These are phyloP conservation scores for Ustilago shanxiensis DNA, from an alignment of 1,284 basidiomycete species.

Conservation along the genomic window DNA sequence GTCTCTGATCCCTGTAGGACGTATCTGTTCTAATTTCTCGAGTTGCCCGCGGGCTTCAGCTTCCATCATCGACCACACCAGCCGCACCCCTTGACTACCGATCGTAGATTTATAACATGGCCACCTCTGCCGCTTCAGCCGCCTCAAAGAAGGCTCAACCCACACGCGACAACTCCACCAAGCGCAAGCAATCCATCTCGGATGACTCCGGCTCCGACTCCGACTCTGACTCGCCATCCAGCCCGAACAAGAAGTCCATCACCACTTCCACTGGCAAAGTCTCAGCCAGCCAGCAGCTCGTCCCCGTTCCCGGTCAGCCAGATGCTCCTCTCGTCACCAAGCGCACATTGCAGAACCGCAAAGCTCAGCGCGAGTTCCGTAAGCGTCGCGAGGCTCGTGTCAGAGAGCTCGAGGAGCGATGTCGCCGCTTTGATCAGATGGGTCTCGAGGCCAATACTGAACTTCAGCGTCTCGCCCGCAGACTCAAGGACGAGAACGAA, in stretches of 20 bases:
- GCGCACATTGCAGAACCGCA: slow-evolving; percentile 63
- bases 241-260: slow-evolving; percentile 17
- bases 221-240: slow-evolving; percentile 21
- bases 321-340: slow-evolving; percentile 61
- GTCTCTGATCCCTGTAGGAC: not conserved
- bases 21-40: not conserved
- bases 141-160: slow-evolving; percentile 24
- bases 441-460: slow-evolving; percentile 65
- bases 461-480: slow-evolving; percentile 57
- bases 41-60: not conserved
- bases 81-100: not conserved
- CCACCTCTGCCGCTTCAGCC: slow-evolving; percentile 15
- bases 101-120: slow-evolving; percentile 11
- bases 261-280: slow-evolving; percentile 31
- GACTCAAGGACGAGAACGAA: slow-evolving; percentile 66
- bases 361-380: slow-evolving; percentile 65
- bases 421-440: slow-evolving; percentile 65
- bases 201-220: slow-evolving; percentile 32
- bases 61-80: not conserved
- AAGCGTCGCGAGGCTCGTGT: slow-evolving; percentile 65
- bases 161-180: slow-evolving; percentile 10
- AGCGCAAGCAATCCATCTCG: slow-evolving; percentile 42
- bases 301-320: slow-evolving; percentile 48
- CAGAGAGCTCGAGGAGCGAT: slow-evolving; percentile 63
- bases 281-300: slow-evolving; percentile 52